Conservation (phyloP, 1,284 basidiomycete genomes). For the Apiotrichum sp. region DNA sequence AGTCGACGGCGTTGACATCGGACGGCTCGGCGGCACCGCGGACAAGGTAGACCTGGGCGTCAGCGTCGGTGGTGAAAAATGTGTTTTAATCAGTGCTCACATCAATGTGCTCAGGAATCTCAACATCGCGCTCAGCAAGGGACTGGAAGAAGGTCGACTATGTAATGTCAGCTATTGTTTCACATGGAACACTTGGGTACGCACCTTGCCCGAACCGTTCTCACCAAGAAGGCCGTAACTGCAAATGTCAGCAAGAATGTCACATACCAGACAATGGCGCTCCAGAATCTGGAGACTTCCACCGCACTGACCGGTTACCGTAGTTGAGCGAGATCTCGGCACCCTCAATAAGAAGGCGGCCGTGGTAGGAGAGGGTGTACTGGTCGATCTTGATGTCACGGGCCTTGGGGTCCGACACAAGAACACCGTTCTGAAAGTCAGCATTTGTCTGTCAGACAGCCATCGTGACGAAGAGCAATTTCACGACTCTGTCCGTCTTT, state of each 20-base stretch:
- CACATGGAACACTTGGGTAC: not conserved
- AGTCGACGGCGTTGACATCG: conserved; percentile 93
- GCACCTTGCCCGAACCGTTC: conserved; percentile 84
- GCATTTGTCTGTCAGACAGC: not conserved
- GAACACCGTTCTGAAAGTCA: conserved; percentile 61
- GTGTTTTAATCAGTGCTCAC: conserved; percentile 27
- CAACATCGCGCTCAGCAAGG: conserved; percentile 85
- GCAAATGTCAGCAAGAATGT: not conserved
- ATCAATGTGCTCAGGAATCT: conserved; percentile 92
- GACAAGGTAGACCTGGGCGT: conserved; percentile 77
- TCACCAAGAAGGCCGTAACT: conserved; percentile 88
- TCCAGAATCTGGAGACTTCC: not conserved
- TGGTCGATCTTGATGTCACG: conserved; percentile 97
- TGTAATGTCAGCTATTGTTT: conserved; percentile 7
- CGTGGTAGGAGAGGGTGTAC: conserved; percentile 96
- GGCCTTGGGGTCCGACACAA: conserved; percentile 84
- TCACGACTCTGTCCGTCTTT: no score
- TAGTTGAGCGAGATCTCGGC: conserved; percentile 92
- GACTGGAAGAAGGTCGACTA: conserved; percentile 52
- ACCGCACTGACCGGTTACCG: conserved; percentile 64
- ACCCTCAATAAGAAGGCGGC: conserved; percentile 83
- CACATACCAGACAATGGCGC: not conserved
- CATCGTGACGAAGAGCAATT: no score
- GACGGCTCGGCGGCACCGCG: conserved; percentile 92
- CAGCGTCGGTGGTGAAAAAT: not conserved